Percentiles rank a stretch among this genome's conserved stretches.
Evolutionary conservation across 2,329 filamentous ascomycete genomes (phyloP).

Genomic region (Dissoconium aciculare): DNA sequence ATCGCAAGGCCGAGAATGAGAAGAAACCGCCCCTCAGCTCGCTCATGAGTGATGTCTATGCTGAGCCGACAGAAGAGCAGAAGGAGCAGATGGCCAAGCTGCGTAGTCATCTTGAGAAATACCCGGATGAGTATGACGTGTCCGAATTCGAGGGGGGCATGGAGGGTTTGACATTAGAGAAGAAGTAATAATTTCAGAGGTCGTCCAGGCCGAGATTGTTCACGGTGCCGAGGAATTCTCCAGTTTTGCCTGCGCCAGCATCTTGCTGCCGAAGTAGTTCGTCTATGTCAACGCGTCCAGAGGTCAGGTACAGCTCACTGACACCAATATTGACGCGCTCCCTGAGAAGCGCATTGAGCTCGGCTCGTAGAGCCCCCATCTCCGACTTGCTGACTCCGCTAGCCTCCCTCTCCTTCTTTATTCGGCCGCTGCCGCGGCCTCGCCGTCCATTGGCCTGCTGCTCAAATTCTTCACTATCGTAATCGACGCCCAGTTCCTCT

Average conservation of each 20-base stretch:
- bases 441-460: slow-evolving; percentile 42
- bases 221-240: slow-evolving; percentile 49
- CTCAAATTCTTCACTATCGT: slow-evolving; percentile 75
- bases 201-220: slow-evolving; percentile 31
- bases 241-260: slow-evolving; percentile 41
- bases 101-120: slow-evolving; percentile 62
- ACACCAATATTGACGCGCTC: slow-evolving; percentile 74
- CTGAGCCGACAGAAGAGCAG: slow-evolving; percentile 67
- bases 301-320: slow-evolving; percentile 70
- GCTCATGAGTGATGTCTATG: slow-evolving; percentile 83
- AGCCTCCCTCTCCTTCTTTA: slow-evolving; percentile 59
- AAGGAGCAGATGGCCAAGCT: slow-evolving; percentile 62
- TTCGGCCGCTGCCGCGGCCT: slow-evolving; percentile 53
- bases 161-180: slow-evolving; percentile 37
- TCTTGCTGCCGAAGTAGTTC: slow-evolving; percentile 40
- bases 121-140: slow-evolving; percentile 85
- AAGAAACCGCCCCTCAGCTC: slow-evolving; percentile 58
- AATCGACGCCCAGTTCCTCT: slow-evolving; percentile 85
- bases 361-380: slow-evolving; percentile 51
- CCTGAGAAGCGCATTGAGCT: slow-evolving; percentile 55
- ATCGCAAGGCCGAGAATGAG: slow-evolving; percentile 66
- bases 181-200: slow-evolving; percentile 8
- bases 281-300: slow-evolving; percentile 70
- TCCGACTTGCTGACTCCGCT: slow-evolving; percentile 57
- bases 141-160: slow-evolving; percentile 60